Conservation (phyloP, 192 early-diverging fungal species). For the Entomortierella beljakovae region DNA sequence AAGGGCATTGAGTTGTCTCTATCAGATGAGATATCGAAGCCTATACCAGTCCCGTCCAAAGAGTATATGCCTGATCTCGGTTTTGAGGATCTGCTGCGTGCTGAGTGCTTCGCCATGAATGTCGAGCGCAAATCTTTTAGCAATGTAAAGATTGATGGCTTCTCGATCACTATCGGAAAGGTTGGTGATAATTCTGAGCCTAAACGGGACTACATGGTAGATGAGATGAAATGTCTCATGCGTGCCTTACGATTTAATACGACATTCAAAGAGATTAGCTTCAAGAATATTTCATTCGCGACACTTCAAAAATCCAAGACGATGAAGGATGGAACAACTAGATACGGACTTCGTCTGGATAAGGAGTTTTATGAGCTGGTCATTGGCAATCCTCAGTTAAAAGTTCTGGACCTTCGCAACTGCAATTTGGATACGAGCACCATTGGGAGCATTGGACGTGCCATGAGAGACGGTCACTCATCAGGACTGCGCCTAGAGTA, state of each 20-base stretch:
- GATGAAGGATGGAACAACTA: slow-evolving; percentile 37
- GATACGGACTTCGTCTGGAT: slow-evolving; percentile 49
- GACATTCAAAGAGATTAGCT: slow-evolving; percentile 50
- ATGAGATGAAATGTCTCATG: slow-evolving; percentile 53
- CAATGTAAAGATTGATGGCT: slow-evolving; percentile 32
- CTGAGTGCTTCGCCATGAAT: slow-evolving; percentile 47
- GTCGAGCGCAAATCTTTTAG: slow-evolving; percentile 33
- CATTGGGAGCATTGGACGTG: slow-evolving; percentile 46
- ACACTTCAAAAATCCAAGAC: slow-evolving; percentile 37
- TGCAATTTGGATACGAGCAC: slow-evolving; percentile 44
- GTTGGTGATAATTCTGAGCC: slow-evolving; percentile 7
- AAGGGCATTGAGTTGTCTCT: slow-evolving; percentile 47
- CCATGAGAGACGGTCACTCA: slow-evolving; percentile 34
- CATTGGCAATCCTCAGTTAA: slow-evolving; percentile 52
- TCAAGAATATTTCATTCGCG: slow-evolving; percentile 43
- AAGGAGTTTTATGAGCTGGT: slow-evolving; percentile 52
- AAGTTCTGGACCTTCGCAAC: slow-evolving; percentile 36
- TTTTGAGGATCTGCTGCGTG: slow-evolving; percentile 48
- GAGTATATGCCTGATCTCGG: slow-evolving; percentile 41
- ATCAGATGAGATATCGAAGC: slow-evolving; percentile 22
- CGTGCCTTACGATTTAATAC: slow-evolving; percentile 51
- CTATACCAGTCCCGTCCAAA: slow-evolving; percentile 44
- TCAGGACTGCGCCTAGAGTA: slow-evolving; percentile 38
- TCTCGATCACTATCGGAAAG: slow-evolving; percentile 20
- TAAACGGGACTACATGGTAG: slow-evolving; percentile 33